Evolutionary conservation across 345 rosid genomes (phyloP).

Genomic region (Acer negundo): DNA sequence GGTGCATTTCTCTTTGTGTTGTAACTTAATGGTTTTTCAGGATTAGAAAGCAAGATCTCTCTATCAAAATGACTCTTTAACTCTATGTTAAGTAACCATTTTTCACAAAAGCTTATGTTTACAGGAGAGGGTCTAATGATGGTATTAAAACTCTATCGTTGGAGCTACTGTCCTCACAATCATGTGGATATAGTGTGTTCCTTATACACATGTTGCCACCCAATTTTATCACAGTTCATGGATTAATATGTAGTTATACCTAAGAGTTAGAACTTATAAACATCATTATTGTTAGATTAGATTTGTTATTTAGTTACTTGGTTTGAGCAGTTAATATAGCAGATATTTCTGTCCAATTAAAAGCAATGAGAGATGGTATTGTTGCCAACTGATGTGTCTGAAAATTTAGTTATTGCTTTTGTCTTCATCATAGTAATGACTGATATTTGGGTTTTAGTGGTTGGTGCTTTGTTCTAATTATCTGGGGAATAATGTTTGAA

Average conservation of each 20-base stretch:
- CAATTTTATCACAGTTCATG: background rate
- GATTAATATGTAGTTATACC: background rate
- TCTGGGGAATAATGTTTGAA: conserved; percentile 10
- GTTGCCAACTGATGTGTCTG: background rate
- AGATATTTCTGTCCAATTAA: background rate
- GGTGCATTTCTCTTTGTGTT: background rate
- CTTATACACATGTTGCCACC: background rate
- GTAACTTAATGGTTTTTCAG: background rate
- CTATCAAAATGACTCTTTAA: background rate
- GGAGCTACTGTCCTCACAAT: background rate
- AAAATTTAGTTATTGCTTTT: background rate
- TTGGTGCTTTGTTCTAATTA: conserved; percentile 4
- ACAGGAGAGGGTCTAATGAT: background rate
- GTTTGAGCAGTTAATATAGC: background rate
- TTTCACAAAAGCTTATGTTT: background rate
- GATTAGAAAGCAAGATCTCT: background rate
- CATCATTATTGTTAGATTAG: background rate
- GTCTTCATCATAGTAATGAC: background rate
- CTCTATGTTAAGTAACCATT: background rate
- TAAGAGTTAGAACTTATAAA: background rate
- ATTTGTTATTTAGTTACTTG: background rate
- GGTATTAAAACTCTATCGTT: background rate
- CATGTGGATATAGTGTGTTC: background rate
- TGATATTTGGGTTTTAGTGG: background rate
- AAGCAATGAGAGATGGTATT: background rate